Evolutionary conservation across 2,329 filamentous ascomycete species (phyloP).

Genomic region (Sporothrix curviconia): DNA sequence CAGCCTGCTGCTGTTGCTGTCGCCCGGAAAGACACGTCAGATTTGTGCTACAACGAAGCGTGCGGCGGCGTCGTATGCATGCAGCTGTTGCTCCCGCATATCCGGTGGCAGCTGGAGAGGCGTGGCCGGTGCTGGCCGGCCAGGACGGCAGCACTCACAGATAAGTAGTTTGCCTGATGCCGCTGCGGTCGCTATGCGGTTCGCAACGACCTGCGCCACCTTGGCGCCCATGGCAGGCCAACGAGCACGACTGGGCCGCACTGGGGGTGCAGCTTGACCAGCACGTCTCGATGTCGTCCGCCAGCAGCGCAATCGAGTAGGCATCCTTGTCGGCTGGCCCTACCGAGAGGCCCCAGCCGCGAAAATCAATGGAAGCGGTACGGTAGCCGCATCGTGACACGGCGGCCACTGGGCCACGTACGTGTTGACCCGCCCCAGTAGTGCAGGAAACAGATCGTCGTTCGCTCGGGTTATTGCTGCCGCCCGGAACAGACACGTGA

Average conservation of each 20-base stretch:
- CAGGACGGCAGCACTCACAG: slow-evolving; percentile 26
- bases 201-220: slow-evolving; percentile 26
- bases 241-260: slow-evolving; percentile 27
- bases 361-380: slow-evolving; percentile 28
- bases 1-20: neutral
- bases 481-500: neutral
- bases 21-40: slow-evolving; percentile 2
- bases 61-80: slow-evolving; percentile 27
- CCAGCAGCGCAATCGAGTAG: slow-evolving; percentile 27
- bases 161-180: neutral
- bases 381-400: slow-evolving; percentile 19
- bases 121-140: slow-evolving; percentile 30
- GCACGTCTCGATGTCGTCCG: slow-evolving; percentile 21
- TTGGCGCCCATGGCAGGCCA: slow-evolving; percentile 36
- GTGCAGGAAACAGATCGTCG: slow-evolving; percentile 28
- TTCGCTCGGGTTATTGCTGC: neutral
- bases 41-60: slow-evolving; percentile 26
- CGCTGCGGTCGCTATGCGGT: neutral
- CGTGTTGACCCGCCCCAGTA: slow-evolving; percentile 33
- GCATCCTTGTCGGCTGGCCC: slow-evolving; percentile 23
- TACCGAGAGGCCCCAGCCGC: slow-evolving; percentile 32
- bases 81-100: slow-evolving; percentile 29
- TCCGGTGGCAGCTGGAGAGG: slow-evolving; percentile 27
- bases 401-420: slow-evolving; percentile 24
- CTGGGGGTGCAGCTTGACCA: slow-evolving; percentile 17